phyloP scores from a whole-genome alignment of 768 basidiomycete genomes.

The Tylopilus intermedius region DNA sequence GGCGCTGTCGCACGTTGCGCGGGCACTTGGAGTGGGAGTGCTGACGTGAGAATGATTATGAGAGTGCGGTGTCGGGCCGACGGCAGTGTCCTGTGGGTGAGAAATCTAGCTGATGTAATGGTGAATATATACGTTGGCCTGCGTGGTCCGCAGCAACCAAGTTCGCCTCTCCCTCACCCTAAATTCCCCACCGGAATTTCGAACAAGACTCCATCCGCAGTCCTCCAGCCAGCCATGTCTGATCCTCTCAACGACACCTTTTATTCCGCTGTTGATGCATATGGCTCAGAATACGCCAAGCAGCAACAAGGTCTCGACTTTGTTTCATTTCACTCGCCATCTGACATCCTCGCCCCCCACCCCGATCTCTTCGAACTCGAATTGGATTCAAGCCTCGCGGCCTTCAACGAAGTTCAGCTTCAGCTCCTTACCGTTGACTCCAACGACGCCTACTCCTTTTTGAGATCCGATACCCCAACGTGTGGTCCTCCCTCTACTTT shows the following conservation, averaged over 20 bases:
- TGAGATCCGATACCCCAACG: constrained; percentile 58
- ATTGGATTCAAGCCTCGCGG: constrained; percentile 66
- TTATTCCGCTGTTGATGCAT: constrained; percentile 31
- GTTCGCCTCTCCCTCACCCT: constrained; percentile 2
- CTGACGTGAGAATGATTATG: constrained; percentile 19
- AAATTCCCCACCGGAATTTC: constrained; percentile 7
- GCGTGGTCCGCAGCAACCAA: constrained; percentile 32
- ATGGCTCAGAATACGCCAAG: constrained; percentile 36
- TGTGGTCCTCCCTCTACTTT: constrained; percentile 73
- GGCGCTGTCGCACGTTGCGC: background rate
- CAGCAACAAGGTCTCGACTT: constrained; percentile 52
- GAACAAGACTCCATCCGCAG: constrained; percentile 26
- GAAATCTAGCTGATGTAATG: constrained; percentile 31
- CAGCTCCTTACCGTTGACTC: constrained; percentile 61
- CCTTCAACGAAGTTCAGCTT: constrained; percentile 58
- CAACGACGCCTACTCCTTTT: constrained; percentile 59
- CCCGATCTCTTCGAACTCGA: constrained; percentile 82
- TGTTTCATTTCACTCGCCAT: constrained; percentile 62
- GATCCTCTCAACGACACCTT: constrained; percentile 30
- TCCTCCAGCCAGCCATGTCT: constrained; percentile 24
- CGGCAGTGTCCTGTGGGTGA: constrained; percentile 28
- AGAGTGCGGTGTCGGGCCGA: constrained; percentile 16
- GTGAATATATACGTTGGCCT: constrained; percentile 31
- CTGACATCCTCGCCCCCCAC: constrained; percentile 71
- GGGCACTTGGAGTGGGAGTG: background rate